Conservation (phyloP, 441 rosid genomes). For the Corymbia citriodora region DNA sequence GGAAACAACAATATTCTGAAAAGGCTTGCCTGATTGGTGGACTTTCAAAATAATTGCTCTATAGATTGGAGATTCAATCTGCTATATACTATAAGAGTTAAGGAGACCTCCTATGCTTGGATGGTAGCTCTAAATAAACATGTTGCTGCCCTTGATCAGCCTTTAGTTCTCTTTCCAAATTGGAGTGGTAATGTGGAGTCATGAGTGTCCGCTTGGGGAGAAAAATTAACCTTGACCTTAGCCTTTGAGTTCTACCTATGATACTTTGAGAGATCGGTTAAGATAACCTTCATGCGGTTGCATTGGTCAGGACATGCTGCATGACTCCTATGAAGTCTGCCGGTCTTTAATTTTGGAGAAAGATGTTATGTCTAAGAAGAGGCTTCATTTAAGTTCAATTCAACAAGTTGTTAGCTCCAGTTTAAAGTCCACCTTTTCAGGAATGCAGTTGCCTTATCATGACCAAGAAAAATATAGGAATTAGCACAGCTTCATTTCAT, state of each 20-base stretch:
- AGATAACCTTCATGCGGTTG: background rate
- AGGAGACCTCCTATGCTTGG: background rate
- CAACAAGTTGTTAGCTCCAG: background rate
- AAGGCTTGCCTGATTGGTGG: background rate
- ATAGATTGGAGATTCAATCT: background rate
- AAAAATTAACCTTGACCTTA: background rate
- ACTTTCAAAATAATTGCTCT: background rate
- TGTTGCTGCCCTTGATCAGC: background rate
- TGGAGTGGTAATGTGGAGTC: background rate
- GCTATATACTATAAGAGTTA: background rate
- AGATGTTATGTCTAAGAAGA: background rate
- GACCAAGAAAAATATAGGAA: background rate
- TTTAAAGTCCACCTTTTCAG: background rate
- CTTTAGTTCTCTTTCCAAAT: background rate
- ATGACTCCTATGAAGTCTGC: background rate
- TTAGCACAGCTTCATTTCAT: background rate
- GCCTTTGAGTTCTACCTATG: background rate
- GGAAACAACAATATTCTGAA: background rate
- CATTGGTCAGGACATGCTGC: background rate
- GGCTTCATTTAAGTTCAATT: background rate
- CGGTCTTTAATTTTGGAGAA: background rate
- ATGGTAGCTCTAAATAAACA: background rate
- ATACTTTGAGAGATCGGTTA: background rate
- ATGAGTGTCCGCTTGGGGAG: background rate
- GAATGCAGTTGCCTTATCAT: background rate